Percentiles rank a stretch among this genome's conserved stretches.
phyloP scores from a whole-genome alignment of 495 filamentous ascomycete species.

The Penicillium cosmopolitanum region DNA sequence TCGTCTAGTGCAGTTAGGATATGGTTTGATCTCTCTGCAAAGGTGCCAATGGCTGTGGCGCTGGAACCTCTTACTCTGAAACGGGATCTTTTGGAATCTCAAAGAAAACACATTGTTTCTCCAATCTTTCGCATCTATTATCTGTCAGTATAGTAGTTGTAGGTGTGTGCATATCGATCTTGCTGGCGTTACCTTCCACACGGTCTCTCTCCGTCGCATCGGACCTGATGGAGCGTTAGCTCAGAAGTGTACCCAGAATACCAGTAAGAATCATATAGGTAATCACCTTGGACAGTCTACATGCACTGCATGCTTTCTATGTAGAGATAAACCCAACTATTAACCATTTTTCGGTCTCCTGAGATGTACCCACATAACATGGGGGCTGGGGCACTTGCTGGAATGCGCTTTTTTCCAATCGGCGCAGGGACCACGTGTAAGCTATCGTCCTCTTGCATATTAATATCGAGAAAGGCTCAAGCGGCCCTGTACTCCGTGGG shows the following conservation, averaged over 20 bases:
- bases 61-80: conserved; percentile 26
- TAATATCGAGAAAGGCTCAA: neutral
- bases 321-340: neutral
- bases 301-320: conserved; percentile 45
- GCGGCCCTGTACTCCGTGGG: no score
- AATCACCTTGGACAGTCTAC: conserved; percentile 41
- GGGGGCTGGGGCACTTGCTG: conserved; percentile 24
- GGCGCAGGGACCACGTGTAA: conserved; percentile 33
- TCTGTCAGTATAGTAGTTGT: neutral
- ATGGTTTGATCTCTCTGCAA: neutral
- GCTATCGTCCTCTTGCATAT: conserved; percentile 33
- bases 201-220: conserved; percentile 44
- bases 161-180: neutral
- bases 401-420: conserved; percentile 43
- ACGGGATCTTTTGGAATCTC: conserved; percentile 41
- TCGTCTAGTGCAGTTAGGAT: conserved; percentile 19
- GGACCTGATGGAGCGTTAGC: conserved; percentile 30
- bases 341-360: neutral
- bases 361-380: neutral
- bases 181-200: conserved; percentile 36
- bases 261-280: neutral
- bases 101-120: conserved; percentile 43
- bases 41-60: neutral
- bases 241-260: neutral
- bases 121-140: conserved; percentile 37